Evolutionary conservation across 176 grass and related monocot species (phyloP), one percentile per base, ranked within the genome.

Genomic region (Musa schizocarpa): DNA sequence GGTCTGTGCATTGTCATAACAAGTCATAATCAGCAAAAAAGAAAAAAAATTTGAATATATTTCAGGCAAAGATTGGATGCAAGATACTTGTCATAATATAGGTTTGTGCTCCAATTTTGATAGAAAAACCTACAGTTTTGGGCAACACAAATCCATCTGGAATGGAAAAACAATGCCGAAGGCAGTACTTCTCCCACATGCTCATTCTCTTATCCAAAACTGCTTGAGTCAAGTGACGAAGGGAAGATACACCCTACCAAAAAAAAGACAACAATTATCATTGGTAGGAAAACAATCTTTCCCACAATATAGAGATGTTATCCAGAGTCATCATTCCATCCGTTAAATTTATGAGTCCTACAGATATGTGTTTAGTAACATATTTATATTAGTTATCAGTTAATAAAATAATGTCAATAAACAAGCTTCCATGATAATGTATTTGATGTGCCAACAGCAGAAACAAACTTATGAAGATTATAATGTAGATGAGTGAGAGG

Each of bases 141-240:
- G 83, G 65, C 53, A 85, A 76, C 9, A 52, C 67, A 56, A 85
- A 77, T 71, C 64, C 78, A 55, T 81, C 64, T 7, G 83, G 74
- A 81, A 85, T 43, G 24, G 55, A 22, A 77, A 85, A 85, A 29
- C 79, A 52, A 63, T 63, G 53, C 27, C 43, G 57, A 26, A 77
- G 77, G 65, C 78, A 85, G 23, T 67, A 79, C 73, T 23, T 77
- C 73, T 81, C 83, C 83, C 78, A 85, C 20, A 55, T 70, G 68
- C 64, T 65, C 63, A 85, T 77, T 64, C 72, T 27, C 65, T 77
- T 76, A 13, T 29, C 72, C 50, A 80, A 54, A 48, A 68, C 78
- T 54, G 54, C 53, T 76, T 77, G 49, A 19, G 76, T 25, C 66
- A 77, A 81, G 12, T 64, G 52, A 19, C 57, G 71, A 77, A 85